Evolutionary conservation across 768 basidiomycete genomes (phyloP), one percentile per base, ranked within the genome.

Genomic region (Lepiota venenata): DNA sequence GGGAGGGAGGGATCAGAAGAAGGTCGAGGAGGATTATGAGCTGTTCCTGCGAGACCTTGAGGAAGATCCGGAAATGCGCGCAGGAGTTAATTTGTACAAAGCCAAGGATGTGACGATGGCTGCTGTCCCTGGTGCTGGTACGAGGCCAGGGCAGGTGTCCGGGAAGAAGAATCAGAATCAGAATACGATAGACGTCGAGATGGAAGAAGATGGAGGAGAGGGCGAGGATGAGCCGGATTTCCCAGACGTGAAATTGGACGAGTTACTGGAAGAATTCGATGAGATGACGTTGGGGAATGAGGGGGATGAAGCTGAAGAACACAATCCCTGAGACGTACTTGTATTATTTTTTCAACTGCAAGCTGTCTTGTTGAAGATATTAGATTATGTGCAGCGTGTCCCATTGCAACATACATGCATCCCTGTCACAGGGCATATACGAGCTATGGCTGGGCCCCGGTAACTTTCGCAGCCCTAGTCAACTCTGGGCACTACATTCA

Each of bases 11-110:
- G 94, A 96, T 71, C 82, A 85, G 70, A 86, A 81, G 74, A 93
- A 94, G 76, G 91, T 98, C 55, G 94, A 98, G 61, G 86, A 92
- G 66, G 96, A 99, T 66, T 99, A 98, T 70, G 97, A 98, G 74
- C 59, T 91, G 47, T 99, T 99, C 83, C 73, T 98, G 70, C 81
- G 89, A 43, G 94, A 97, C 58, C 71, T 98, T 46, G 94, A 97
- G 70, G 96, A 98, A 68, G 95, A 98, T 71, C 86, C 87, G 18
- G 95, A 98, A 75, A 74, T 98, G 75, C 82, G 96, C 37, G 78
- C 79, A 4, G 83, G 83, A 8, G 86, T 98, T 61, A 95, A 97
- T 69, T 64, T 98, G 52, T 98, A 96, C 77, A 90, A 86, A 71
- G 36, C 27, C 9, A 44, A 44, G 10, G 78, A 83, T 52, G 78